A percentile compares a stretch with the other conserved stretches of the same genome.
Evolutionary conservation across 2,329 filamentous ascomycete species (phyloP).

Genomic region (Ascochyta clinopodiicola): DNA sequence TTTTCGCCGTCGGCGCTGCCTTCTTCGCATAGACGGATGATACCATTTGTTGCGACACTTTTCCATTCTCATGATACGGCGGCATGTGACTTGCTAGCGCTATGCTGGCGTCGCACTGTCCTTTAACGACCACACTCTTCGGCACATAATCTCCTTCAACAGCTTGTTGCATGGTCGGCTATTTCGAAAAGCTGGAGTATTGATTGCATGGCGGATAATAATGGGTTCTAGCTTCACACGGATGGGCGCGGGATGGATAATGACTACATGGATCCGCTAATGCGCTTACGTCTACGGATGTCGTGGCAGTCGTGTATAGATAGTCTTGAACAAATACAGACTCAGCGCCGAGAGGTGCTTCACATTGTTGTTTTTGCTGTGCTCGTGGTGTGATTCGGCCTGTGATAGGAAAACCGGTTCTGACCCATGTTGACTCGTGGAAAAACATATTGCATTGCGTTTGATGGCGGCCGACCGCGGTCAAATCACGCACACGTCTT

Average conservation of each 20-base stretch:
- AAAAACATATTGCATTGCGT: too few relatives aligned
- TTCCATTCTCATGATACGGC: conserved; percentile 16
- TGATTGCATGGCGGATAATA: conserved; percentile 20
- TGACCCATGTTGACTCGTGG: too few relatives aligned
- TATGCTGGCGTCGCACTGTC: neutral
- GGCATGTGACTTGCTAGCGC: neutral
- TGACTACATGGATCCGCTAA: conserved; percentile 24
- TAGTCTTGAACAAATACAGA: conserved; percentile 22
- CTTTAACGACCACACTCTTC: conserved; percentile 21
- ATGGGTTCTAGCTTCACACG: conserved; percentile 11
- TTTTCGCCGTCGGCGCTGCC: conserved; percentile 36
- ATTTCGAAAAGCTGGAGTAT: conserved; percentile 19
- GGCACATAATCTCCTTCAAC: conserved; percentile 15
- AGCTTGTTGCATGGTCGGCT: conserved; percentile 21
- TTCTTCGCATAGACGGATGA: conserved; percentile 34
- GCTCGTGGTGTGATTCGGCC: neutral
- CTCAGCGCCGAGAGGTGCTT: neutral
- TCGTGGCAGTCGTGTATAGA: conserved; percentile 28
- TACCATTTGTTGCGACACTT: neutral
- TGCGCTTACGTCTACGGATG: conserved; percentile 17
- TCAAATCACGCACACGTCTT: too few relatives aligned
- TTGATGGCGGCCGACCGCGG: too few relatives aligned
- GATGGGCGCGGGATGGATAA: conserved; percentile 5
- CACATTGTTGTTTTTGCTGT: neutral
- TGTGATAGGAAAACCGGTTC: too few relatives aligned